These are phyloP conservation scores for Verticillium nubilum DNA, from an alignment of 2,329 filamentous ascomycete species.

Conservation along the genomic window DNA sequence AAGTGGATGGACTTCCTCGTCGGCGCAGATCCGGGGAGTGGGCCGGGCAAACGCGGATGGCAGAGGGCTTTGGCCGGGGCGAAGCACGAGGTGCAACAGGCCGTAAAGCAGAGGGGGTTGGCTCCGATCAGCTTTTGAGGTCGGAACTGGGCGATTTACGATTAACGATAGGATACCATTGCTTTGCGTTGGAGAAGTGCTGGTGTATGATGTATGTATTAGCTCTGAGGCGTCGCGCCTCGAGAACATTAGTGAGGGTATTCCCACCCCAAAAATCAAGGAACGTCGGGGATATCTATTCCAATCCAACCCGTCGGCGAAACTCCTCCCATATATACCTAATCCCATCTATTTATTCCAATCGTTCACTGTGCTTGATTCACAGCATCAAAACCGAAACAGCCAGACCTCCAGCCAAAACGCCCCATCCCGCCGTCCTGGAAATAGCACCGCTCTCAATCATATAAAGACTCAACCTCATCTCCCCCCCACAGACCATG, in stretches of 20 bases:
- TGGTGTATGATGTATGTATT: not conserved
- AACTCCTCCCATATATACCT: not conserved
- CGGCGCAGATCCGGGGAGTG: conserved; percentile 35
- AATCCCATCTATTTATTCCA: not conserved
- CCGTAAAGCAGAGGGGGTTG: conserved; percentile 51
- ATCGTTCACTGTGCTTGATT: no score
- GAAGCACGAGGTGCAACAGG: conserved; percentile 47
- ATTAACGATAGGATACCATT: conserved; percentile 3
- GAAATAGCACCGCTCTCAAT: not conserved
- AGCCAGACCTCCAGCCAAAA: not conserved
- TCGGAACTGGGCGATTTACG: not conserved
- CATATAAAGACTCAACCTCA: conserved; percentile 42
- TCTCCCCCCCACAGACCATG: conserved; percentile 47
- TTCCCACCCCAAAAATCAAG: not conserved
- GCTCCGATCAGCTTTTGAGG: conserved; percentile 44
- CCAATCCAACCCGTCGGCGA: not conserved
- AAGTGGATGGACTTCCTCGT: conserved; percentile 61
- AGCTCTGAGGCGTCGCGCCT: not conserved
- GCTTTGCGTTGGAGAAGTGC: not conserved
- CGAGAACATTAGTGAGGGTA: not conserved
- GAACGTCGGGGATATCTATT: not conserved
- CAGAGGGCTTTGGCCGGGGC: conserved; percentile 33
- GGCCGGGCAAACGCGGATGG: conserved; percentile 40
- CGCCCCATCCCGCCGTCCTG: not conserved
- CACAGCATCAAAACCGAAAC: not conserved